Percentiles rank a stretch among this genome's conserved stretches.
These are phyloP conservation scores for Pulicaria dysenterica DNA, from an alignment of 129 eudicot genomes.

Conservation along the genomic window DNA sequence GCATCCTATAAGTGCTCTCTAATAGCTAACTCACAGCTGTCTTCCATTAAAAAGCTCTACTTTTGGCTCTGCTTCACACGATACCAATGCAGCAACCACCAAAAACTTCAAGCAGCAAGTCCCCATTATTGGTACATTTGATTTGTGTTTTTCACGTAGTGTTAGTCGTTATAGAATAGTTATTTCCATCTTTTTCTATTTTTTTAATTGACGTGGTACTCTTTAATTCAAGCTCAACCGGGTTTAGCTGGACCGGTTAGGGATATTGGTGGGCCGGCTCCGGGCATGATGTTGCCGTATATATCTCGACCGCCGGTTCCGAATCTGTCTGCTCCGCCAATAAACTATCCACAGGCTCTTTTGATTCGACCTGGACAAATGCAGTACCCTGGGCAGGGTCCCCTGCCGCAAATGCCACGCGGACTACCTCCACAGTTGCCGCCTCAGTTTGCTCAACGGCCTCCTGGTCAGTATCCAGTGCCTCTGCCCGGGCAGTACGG, in stretches of 20 bases:
- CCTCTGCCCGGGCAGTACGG: constrained; percentile 75
- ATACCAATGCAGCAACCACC: too few species aligned
- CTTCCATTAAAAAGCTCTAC: too few species aligned
- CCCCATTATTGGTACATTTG: too few species aligned
- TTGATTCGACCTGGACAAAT: constrained; percentile 61
- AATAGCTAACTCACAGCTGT: too few species aligned
- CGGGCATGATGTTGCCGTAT: constrained; percentile 98
- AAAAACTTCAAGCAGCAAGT: too few species aligned
- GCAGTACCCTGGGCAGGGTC: constrained; percentile 53
- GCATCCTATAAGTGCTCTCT: too few species aligned
- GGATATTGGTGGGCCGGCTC: constrained; percentile 94
- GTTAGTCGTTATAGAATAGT: too few species aligned
- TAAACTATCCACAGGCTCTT: constrained; percentile 60
- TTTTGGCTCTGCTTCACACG: too few species aligned
- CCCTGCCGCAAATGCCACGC: constrained; percentile 56
- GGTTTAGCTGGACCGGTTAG: constrained; percentile 91
- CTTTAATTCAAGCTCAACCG: constrained; percentile 80
- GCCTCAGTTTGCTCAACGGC: constrained; percentile 57
- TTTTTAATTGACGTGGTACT: too few species aligned
- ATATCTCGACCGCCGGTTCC: constrained; percentile 67
- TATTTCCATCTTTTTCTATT: too few species aligned
- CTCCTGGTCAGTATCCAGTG: constrained; percentile 52
- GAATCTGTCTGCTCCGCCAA: constrained; percentile 53
- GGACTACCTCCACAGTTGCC: constrained; percentile 76
- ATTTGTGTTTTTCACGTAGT: too few species aligned